Conservation (phyloP, 2,329 filamentous ascomycete genomes). For the Verticillium klebahnii region DNA sequence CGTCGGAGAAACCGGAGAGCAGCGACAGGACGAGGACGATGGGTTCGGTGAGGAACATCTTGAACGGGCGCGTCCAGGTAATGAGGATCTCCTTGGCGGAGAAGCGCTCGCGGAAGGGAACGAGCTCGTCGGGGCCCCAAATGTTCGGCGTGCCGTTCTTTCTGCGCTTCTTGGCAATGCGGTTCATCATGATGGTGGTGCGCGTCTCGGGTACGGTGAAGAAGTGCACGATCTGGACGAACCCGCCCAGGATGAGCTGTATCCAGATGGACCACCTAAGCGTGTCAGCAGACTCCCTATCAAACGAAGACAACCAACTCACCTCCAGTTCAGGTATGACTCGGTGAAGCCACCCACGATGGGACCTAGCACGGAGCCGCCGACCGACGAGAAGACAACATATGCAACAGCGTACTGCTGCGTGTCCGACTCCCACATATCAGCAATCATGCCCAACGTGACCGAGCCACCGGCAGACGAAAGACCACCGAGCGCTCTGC, state of each 20-base stretch:
- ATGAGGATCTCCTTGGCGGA: conserved; percentile 49
- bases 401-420: conserved; percentile 75
- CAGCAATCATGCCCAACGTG: conserved; percentile 70
- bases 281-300: conserved; percentile 7
- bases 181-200: conserved; percentile 71
- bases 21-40: conserved; percentile 68
- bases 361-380: conserved; percentile 70
- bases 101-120: conserved; percentile 55
- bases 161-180: conserved; percentile 70
- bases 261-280: conserved; percentile 70
- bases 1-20: conserved; percentile 68
- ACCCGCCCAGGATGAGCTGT: conserved; percentile 71
- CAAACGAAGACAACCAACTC: conserved; percentile 3
- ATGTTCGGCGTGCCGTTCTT: conserved; percentile 56
- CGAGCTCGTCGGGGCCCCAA: conserved; percentile 69
- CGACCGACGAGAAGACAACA: conserved; percentile 75
- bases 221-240: conserved; percentile 63
- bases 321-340: conserved; percentile 63
- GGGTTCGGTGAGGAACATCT: conserved; percentile 70
- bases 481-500: conserved; percentile 65
- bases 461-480: conserved; percentile 70
- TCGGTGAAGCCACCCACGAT: conserved; percentile 76
- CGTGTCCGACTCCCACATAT: conserved; percentile 65
- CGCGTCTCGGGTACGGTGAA: conserved; percentile 74
- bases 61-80: conserved; percentile 62